Evolutionary conservation across 228 moss, liverwort and hornwort genomes (phyloP), one percentile per base, ranked within the genome.

Genomic region (Sphagnum fallax): DNA sequence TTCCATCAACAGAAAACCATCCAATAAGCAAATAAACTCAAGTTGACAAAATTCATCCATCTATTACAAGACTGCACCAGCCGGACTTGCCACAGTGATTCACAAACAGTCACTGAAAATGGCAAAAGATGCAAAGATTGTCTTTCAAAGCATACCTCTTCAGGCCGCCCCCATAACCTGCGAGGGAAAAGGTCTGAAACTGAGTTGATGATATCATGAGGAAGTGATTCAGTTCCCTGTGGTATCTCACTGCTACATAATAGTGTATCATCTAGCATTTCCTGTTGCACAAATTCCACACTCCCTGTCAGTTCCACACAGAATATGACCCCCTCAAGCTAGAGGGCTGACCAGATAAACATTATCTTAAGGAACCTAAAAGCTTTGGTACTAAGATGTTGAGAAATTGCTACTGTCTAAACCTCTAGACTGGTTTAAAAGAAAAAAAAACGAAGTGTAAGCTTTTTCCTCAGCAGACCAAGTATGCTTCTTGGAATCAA

Each of bases 161-260:
- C 88, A 64, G 88, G 88, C 49, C 72, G 82, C 15, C 88, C 88
- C 88, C 88, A 88, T 47, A 88, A 78, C 66, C 88, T 82, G 65
- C 88, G 88, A 67, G 75, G 88, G 72, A 77, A 88, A 66, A 85
- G 82, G 67, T 88, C 88, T 0, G 88, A 73, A 64, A 72, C 73
- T 63, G 72, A 18, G 63, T 80, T 72, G 18, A 82, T 74, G 51
- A 88, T 88, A 48, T 78, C 85, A 70, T 71, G 76, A 70, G 88
- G 88, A 71, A 88, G 82, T 10, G 18, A 48, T 67, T 82, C 85
- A 49, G 88, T 82, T 76, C 88, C 88, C 49, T 63, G 80, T 4
- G 88, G 88, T 75, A 52, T 82, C n/a, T 77, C 12, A 60, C 60
- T 10, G 58, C 51, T 60, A 60, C 70, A 16, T 48, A 61, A 52